Evolutionary conservation across 176 grass and related monocot genomes (phyloP), one percentile per base, ranked within the genome.

Genomic region (Oryza glumipatula): DNA sequence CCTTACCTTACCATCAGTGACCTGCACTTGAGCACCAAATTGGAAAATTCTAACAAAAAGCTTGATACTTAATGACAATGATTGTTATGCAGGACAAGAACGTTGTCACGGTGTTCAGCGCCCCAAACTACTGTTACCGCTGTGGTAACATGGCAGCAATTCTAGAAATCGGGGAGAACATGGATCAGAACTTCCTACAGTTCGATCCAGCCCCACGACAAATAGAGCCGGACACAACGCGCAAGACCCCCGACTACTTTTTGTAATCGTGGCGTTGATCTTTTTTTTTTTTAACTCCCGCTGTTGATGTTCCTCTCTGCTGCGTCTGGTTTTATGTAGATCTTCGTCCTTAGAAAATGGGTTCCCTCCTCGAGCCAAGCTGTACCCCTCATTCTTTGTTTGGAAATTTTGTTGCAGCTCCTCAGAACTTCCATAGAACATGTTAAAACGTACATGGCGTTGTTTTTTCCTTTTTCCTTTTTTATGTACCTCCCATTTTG

Each of bases 161-260:
- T 84, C 86, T 94, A 0, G 92, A 94, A 54, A 91, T 94, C 11
- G 89, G 92, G 21, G 92, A 94, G 76, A 88, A 91, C 73, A 94
- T 94, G 92, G 85, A 88, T 75, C 92, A 94, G 6, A 94, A 94
- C 67, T 94, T 94, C 79, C 88, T 94, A 36, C 92, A 94, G 76
- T 94, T 94, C 0, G 92, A 94, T 54, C 92, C 92, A 24, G 92
- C 92, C 0, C 92, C 92, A 0, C 82, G 89, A 39, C 90, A 94
- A 70, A 90, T 94, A 0, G 87, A 94, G 45, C 89, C 89, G 0
- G 90, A 94, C 60, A 89, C 82, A 63, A 89, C 87, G 2, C 80
- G 88, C 84, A 94, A 92, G 82, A 92, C 93, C 72, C 93, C 93
- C 2, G 93, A 94, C 74, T 94, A 94, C 82, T 94, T 92, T 89